Conservation (phyloP, 352 stramenopile species). For the Phytophthora citricola region DNA sequence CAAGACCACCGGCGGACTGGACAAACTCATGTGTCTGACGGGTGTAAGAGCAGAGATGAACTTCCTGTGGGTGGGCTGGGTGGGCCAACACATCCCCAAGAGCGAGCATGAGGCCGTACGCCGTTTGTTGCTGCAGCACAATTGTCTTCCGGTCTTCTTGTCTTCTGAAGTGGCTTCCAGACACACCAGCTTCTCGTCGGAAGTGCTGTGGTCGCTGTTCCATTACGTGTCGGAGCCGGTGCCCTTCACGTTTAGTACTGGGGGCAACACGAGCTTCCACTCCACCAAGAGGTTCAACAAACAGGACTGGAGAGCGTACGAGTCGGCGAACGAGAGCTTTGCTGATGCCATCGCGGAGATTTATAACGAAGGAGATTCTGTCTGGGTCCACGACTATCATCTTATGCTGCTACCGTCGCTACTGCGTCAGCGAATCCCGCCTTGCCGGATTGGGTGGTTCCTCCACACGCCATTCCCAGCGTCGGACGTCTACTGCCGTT, state of each 20-base stretch:
- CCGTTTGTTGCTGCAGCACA: constrained; percentile 83
- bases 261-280: constrained; percentile 48
- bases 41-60: constrained; percentile 68
- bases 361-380: constrained; percentile 89
- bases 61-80: constrained; percentile 91
- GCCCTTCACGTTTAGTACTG: constrained; percentile 50
- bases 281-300: constrained; percentile 87
- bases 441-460: constrained; percentile 87
- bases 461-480: constrained; percentile 90
- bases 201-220: constrained; percentile 92
- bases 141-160: constrained; percentile 89
- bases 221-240: constrained; percentile 89
- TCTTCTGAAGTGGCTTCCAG: constrained; percentile 83
- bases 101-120: constrained; percentile 78
- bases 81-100: constrained; percentile 89
- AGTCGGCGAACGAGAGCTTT: constrained; percentile 88
- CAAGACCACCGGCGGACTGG: constrained; percentile 87
- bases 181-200: constrained; percentile 90
- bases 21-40: constrained; percentile 86
- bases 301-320: constrained; percentile 89
- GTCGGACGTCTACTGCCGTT: constrained; percentile 85
- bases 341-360: constrained; percentile 86
- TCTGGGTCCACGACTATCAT: constrained; percentile 93
- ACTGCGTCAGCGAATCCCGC: constrained; percentile 76
- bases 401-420: constrained; percentile 90